These are phyloP conservation scores for Scleromitrula shiraiana DNA, from an alignment of 2,329 filamentous ascomycete genomes.

Conservation along the genomic window DNA sequence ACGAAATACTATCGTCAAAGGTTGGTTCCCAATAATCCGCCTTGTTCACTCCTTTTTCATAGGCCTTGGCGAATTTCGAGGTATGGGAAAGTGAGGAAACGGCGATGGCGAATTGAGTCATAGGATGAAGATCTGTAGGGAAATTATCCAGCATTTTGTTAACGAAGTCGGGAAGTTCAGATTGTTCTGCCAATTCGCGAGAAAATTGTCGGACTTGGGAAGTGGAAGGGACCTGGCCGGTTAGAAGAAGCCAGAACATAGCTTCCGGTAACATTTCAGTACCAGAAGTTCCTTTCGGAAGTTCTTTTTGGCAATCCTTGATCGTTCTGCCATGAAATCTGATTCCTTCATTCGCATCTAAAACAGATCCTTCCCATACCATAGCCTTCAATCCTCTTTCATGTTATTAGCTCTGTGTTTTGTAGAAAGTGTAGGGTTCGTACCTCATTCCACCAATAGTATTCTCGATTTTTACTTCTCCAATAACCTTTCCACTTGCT, in stretches of 20 bases:
- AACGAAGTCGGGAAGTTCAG: conserved; percentile 73
- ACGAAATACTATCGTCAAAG: conserved; percentile 88
- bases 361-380: conserved; percentile 97
- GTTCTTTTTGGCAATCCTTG: conserved; percentile 90
- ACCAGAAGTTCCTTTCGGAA: conserved; percentile 85
- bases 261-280: conserved; percentile 97
- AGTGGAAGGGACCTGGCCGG: conserved; percentile 80
- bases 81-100: conserved; percentile 95
- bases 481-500: conserved; percentile 72
- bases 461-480: conserved; percentile 90
- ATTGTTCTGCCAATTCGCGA: conserved; percentile 79
- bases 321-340: conserved; percentile 97
- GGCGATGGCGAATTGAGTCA: conserved; percentile 95
- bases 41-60: conserved; percentile 86
- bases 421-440: neutral
- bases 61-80: conserved; percentile 86
- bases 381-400: conserved; percentile 83
- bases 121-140: conserved; percentile 85
- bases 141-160: conserved; percentile 84
- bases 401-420: conserved; percentile 14
- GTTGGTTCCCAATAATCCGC: conserved; percentile 98
- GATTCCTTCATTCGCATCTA: conserved; percentile 95
- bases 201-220: conserved; percentile 76
- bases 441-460: conserved; percentile 90
- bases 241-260: conserved; percentile 99